Percentiles rank a stretch among this genome's conserved stretches.
These are phyloP conservation scores for Flaveria robusta DNA, from an alignment of 129 eudicot genomes.

Conservation along the genomic window DNA sequence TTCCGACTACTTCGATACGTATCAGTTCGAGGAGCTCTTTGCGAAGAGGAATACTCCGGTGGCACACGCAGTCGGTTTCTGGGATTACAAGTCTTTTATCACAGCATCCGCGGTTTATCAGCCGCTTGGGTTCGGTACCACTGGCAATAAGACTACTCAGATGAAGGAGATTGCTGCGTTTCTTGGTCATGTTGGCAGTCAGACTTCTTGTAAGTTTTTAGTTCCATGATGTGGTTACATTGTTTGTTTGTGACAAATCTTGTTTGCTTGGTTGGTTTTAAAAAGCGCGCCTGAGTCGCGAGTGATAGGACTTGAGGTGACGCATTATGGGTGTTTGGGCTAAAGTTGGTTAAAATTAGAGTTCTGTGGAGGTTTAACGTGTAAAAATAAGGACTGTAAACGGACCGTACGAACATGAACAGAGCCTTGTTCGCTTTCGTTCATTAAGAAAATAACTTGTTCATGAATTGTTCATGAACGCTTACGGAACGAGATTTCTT, in stretches of 20 bases:
- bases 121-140: conserved; percentile 92
- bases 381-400: no score
- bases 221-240: neutral
- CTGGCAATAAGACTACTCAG: conserved; percentile 77
- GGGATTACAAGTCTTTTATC: conserved; percentile 84
- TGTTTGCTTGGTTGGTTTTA: neutral
- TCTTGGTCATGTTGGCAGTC: conserved; percentile 86
- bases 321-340: no score
- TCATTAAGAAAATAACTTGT: no score
- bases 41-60: conserved; percentile 74
- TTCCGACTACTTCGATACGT: conserved; percentile 72
- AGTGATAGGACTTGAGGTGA: no score
- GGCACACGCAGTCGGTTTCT: conserved; percentile 86
- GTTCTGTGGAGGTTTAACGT: no score
- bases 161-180: conserved; percentile 91
- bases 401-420: no score
- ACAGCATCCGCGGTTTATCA: conserved; percentile 69
- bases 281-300: no score
- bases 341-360: no score
- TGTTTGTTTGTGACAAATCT: neutral
- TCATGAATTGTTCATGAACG: no score
- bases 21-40: conserved; percentile 87
- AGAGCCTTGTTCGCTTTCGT: no score
- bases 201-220: conserved; percentile 75
- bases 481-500: no score